Evolutionary conservation across 805 yeast genomes (phyloP), one percentile per base, ranked within the genome.

Genomic region (Jamesozyma piceae): DNA sequence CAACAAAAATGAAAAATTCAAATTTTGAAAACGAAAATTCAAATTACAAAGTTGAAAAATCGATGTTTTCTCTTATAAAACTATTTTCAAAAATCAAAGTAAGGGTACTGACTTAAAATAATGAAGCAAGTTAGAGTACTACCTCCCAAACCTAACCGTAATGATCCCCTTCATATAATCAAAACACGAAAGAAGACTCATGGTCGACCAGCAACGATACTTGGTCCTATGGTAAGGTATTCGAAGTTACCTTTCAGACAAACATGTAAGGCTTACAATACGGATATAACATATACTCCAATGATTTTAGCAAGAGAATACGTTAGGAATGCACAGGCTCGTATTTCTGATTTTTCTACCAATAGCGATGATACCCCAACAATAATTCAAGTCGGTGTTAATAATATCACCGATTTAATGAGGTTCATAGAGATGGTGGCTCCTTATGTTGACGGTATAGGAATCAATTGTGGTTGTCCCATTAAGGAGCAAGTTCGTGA

Each of bases 211-310:
- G 86, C 75, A 1, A 73, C 71, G 35, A 71, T 83, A 10, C 80
- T 85, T 1, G 98, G 97, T 0, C 98, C 98, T 4, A 92, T 92
- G 98, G 98, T 92, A 1, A 69, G 98, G 40, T 92, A 92, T 67
- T 86, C 95, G 1, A 90, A 92, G 61, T 72, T 92, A 35, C 96
- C 97, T 2, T 90, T 92, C 57, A 71, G 98, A 41, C 84, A 85
- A 45, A 67, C 85, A 5, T 79, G 83, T 14, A 64, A 96, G 27
- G 78, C 79, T 31, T 85, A 79, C 59, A 69, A 74, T 42, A 77
- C 80, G 36, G 95, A 88, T 58, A 80, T 90, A 8, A 94, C 87
- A 3, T 89, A 92, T 57, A 77, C 95, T 0, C 98, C 98, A 9
- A 92, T 92, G 98, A 89, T 92, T 34, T 67, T 92, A 41, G 97